Conservation (phyloP, 2,329 filamentous ascomycete genomes). For the Blastomyces parvus region DNA sequence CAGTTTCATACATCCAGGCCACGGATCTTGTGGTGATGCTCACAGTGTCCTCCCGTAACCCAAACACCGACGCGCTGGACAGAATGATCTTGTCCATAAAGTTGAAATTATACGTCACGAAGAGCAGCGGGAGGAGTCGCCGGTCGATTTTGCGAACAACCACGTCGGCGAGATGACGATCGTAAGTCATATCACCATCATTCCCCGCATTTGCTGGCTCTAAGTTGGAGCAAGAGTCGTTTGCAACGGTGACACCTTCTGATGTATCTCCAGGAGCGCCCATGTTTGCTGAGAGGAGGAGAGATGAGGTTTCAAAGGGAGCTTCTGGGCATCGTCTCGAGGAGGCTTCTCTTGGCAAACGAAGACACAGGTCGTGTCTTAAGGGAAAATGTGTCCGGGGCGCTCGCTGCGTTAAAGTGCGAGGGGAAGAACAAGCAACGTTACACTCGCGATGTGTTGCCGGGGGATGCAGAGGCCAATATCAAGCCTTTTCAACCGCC, state of each 20-base stretch:
- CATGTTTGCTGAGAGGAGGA: not conserved
- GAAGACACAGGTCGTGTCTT: not conserved
- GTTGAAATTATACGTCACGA: slow-evolving; percentile 50
- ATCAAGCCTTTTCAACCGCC: not conserved
- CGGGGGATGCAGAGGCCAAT: not conserved
- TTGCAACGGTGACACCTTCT: too few species aligned
- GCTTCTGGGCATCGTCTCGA: not conserved
- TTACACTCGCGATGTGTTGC: not conserved
- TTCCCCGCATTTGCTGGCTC: not conserved
- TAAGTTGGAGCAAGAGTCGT: not conserved
- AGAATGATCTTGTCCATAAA: slow-evolving; percentile 55
- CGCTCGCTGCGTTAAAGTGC: not conserved
- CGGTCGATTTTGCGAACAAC: slow-evolving; percentile 50
- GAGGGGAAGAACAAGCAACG: not conserved
- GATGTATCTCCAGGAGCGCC: not conserved
- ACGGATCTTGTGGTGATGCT: not conserved
- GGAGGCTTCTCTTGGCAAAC: not conserved
- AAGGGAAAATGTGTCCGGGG: not conserved
- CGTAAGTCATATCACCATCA: not conserved
- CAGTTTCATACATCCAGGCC: not conserved
- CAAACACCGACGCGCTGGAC: slow-evolving; percentile 49
- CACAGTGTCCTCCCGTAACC: slow-evolving; percentile 30
- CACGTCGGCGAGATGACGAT: slow-evolving; percentile 3
- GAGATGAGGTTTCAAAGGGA: not conserved
- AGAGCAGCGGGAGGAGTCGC: slow-evolving; percentile 47